Evolutionary conservation across 805 yeast species (phyloP).

Genomic region (Wickerhamomyces silvicola): DNA sequence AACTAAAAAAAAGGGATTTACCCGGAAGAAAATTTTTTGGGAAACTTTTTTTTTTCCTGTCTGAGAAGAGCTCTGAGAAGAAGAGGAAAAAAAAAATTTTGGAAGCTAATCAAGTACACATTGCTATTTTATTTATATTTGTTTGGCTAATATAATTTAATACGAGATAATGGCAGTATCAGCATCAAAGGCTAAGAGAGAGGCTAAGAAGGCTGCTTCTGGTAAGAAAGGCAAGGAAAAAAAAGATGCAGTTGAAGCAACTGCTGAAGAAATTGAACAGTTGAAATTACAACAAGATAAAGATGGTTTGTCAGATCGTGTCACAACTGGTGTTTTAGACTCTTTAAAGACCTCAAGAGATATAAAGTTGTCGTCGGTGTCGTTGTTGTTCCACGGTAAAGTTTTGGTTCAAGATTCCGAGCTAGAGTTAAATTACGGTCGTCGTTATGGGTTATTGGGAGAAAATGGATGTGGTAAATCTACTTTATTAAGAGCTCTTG

Average conservation of each 20-base stretch:
- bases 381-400: constrained; percentile 95
- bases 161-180: constrained; percentile 37
- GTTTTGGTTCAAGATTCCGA: constrained; percentile 89
- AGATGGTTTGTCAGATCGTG: constrained; percentile 94
- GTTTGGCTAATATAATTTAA: not conserved
- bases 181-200: constrained; percentile 96
- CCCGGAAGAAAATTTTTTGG: too few relatives aligned
- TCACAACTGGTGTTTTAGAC: constrained; percentile 92
- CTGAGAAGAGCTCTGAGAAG: too few relatives aligned
- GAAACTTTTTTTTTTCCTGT: too few relatives aligned
- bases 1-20: too few relatives aligned
- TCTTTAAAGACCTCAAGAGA: constrained; percentile 89
- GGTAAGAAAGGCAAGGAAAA: constrained; percentile 62
- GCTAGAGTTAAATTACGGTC: constrained; percentile 91
- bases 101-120: not conserved
- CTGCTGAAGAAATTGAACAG: constrained; percentile 73
- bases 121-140: not conserved
- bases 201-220: constrained; percentile 88
- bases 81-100: too few relatives aligned
- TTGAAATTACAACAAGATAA: constrained; percentile 90
- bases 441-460: constrained; percentile 95
- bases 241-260: constrained; percentile 41
- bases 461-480: constrained; percentile 99
- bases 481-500: constrained; percentile 85
- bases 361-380: constrained; percentile 83